These are phyloP conservation scores for Lepidium sativum DNA, from an alignment of 345 rosid genomes.

Conservation along the genomic window DNA sequence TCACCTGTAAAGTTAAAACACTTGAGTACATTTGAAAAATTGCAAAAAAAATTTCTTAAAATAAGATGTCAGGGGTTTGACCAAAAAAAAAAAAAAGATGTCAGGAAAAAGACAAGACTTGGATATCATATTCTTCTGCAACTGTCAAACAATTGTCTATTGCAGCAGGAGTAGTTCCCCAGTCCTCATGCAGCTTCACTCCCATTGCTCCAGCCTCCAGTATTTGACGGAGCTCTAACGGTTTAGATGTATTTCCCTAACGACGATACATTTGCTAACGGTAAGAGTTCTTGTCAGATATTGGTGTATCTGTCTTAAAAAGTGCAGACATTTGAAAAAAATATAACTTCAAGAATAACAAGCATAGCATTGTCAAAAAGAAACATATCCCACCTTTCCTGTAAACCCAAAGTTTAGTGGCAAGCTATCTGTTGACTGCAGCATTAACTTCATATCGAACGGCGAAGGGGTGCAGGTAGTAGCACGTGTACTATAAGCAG, in stretches of 20 bases:
- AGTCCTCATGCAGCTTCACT: constrained; percentile 92
- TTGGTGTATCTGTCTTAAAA: not conserved
- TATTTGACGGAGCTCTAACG: constrained; percentile 64
- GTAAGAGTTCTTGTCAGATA: constrained; percentile 7
- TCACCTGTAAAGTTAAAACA: constrained; percentile 50
- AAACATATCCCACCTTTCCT: constrained; percentile 60
- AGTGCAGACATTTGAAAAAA: not conserved
- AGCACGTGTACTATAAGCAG: constrained; percentile 92
- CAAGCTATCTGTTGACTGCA: constrained; percentile 88
- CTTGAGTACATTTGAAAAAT: not conserved
- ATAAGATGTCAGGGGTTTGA: not conserved
- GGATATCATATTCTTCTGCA: constrained; percentile 72
- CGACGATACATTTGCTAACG: not conserved
- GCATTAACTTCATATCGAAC: constrained; percentile 80
- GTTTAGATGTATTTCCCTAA: constrained; percentile 80
- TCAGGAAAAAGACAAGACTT: constrained; percentile 33
- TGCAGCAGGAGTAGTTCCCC: constrained; percentile 97
- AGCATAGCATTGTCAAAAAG: not conserved
- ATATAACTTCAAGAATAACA: not conserved
- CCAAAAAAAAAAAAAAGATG: not conserved
- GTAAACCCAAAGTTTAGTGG: constrained; percentile 97
- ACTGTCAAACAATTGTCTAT: constrained; percentile 84
- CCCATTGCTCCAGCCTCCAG: constrained; percentile 98
- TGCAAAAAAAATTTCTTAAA: not conserved
- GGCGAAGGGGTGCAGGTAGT: constrained; percentile 95